Percentiles rank a stretch among this genome's conserved stretches.
phyloP scores from a whole-genome alignment of 495 filamentous ascomycete species.

The Echria macrotheca region DNA sequence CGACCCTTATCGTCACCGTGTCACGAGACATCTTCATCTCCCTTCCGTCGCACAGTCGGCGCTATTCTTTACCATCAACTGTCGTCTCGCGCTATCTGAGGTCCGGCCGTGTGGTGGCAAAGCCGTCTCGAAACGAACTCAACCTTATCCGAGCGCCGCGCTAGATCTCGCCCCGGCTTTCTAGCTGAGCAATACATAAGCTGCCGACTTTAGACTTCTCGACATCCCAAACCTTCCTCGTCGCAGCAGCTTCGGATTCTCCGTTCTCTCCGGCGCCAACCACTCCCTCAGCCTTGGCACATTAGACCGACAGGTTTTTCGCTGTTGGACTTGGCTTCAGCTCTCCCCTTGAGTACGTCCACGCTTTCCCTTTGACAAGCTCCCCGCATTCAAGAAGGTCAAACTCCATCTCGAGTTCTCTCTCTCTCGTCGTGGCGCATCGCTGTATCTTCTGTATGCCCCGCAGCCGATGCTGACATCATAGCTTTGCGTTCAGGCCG shows the following conservation, averaged over 20 bases:
- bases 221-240: background rate
- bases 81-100: no score
- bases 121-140: constrained; percentile 4
- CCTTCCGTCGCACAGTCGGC: no score
- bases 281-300: constrained; percentile 8
- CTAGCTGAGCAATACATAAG: no score
- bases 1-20: no score
- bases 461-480: constrained; percentile 22
- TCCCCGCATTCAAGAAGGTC: no score
- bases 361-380: no score
- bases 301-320: constrained; percentile 11
- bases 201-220: no score
- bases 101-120: constrained; percentile 2
- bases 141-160: background rate
- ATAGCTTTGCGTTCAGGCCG: constrained; percentile 4
- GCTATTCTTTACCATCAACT: no score
- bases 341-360: no score
- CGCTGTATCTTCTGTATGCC: background rate
- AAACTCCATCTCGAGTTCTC: background rate
- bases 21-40: no score
- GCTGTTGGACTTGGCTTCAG: background rate
- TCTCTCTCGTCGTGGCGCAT: no score
- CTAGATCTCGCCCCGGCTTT: no score
- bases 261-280: background rate
- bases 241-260: background rate